Evolutionary conservation across 2,329 filamentous ascomycete species (phyloP), one percentile per base, ranked within the genome.

Genomic region (Aureobasidium zeae): DNA sequence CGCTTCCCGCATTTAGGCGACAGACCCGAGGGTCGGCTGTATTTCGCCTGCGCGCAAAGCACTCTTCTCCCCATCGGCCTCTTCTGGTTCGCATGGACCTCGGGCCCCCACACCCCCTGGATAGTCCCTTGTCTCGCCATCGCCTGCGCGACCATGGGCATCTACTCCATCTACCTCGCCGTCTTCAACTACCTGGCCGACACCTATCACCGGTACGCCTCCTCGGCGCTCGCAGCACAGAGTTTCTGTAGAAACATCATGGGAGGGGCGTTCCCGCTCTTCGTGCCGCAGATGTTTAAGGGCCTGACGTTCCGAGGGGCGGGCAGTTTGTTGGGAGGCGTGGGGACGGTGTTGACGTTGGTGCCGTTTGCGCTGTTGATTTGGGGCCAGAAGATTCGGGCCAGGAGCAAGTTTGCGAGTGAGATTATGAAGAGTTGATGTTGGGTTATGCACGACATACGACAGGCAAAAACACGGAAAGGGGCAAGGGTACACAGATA

Each of bases 101-200:
- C 77, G 1, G 76, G 69, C 46, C 59, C 71, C 0, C 68, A 66
- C 1, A 70, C 79, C 2, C 83, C 77, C 50, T 89, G 83, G 83
- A 79, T 86, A 44, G 75, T 77, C 0, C 84, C 86, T 0, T 65
- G 77, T 0, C 62, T 89, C 3, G 81, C 78, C 0, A 71, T 94
- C 24, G 76, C 72, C 0, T 74, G 86, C 47, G 80, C 86, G 0
- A 89, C 83, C 0, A 83, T 89, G 69, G 82, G 88, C 20, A 93
- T 95, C 51, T 89, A 86, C 60, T 81, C 77, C 29, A 78, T 95
- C 25, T 93, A 93, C 57, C 72, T 95, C 1, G 81, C 87, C 2
- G 84, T 86, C 0, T 94, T 95, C 67, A 95, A 95, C 59, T 95
- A 94, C 54, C 72, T 95, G 1, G 86, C 87, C 15, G 88, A 95